These are phyloP conservation scores for Trichosporon sp. DNA, from an alignment of 1,284 basidiomycete species.

Conservation along the genomic window DNA sequence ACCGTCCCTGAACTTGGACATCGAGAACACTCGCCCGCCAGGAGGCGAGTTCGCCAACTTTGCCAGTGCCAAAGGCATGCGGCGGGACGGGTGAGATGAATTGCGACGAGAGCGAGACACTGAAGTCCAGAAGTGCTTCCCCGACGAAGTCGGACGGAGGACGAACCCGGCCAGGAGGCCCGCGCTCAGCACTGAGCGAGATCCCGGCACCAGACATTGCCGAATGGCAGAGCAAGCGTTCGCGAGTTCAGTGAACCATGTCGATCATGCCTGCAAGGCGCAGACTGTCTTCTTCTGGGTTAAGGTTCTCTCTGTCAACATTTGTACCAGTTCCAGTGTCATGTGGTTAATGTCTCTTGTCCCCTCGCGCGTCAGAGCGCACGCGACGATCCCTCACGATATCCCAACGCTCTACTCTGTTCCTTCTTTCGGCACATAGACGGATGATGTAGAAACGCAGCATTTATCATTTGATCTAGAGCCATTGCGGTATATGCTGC, in stretches of 20 bases:
- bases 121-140: slow-evolving; percentile 13
- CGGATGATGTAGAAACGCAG: neutral
- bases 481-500: slow-evolving; percentile 15
- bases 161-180: slow-evolving; percentile 13
- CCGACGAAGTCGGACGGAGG: slow-evolving; percentile 12
- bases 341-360: neutral
- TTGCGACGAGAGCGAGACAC: neutral
- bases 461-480: neutral
- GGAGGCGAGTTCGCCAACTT: slow-evolving; percentile 25
- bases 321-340: neutral
- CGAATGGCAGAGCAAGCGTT: slow-evolving; percentile 26
- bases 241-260: slow-evolving; percentile 12
- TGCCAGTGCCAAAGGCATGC: slow-evolving; percentile 39
- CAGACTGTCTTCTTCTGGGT: neutral
- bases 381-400: neutral
- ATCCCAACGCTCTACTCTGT: neutral
- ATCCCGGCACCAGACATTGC: slow-evolving; percentile 10
- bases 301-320: neutral
- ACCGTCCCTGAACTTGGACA: slow-evolving; percentile 11
- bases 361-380: neutral
- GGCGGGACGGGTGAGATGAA: slow-evolving; percentile 27
- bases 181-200: slow-evolving; percentile 27
- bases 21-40: slow-evolving; percentile 13
- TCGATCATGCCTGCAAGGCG: neutral
- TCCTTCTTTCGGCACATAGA: neutral